Evolutionary conservation across 2,329 filamentous ascomycete genomes (phyloP), one percentile per base, ranked within the genome.

Genomic region (Verticillium nonalfalfae): DNA sequence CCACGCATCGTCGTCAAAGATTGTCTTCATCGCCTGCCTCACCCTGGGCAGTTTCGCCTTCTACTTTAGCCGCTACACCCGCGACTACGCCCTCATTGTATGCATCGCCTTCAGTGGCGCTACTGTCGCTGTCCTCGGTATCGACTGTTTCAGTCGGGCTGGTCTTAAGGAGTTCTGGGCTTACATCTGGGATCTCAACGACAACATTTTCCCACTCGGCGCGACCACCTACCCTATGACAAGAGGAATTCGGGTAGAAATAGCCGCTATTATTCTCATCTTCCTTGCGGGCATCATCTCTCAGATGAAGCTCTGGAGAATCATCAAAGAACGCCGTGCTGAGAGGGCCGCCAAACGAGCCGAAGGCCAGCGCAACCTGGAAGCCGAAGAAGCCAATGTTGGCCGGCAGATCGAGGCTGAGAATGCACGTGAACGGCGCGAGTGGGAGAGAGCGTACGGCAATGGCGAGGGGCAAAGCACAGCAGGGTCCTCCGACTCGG

Each of bases 111-210:
- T 97, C 70, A 83, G 86, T 4, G 94, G 94, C 7, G 89, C 92
- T 3, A 97, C 92, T 0, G 85, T 85, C 3, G 81, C 89, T 1
- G 84, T 96, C 14, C 75, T 98, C 2, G 94, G 94, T 2, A 90
- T 98, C 62, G 94, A 98, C 72, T 96, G 92, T 74, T 96, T 94
- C 68, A 94, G 88, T 69, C 82, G 87, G 64, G 92, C 93, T n/a
- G 94, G 94, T 0, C 78, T 96, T 68, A 97, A 97, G 73, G 94
- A 98, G 73, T 97, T 97, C 67, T 98, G 94, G 94, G 83, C 91
- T 6, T 98, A 96, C 72, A 81, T 96, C 40, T 98, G 94, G 94
- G 79, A 78, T 56, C 75, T 98, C 45, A 97, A 97, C 72, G 79
- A 86, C 52, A 81, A 90, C 58, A 78, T 93, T 0, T 98, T 98